Evolutionary conservation across 495 filamentous ascomycete species (phyloP).

Genomic region (Penicillium pancosmium): DNA sequence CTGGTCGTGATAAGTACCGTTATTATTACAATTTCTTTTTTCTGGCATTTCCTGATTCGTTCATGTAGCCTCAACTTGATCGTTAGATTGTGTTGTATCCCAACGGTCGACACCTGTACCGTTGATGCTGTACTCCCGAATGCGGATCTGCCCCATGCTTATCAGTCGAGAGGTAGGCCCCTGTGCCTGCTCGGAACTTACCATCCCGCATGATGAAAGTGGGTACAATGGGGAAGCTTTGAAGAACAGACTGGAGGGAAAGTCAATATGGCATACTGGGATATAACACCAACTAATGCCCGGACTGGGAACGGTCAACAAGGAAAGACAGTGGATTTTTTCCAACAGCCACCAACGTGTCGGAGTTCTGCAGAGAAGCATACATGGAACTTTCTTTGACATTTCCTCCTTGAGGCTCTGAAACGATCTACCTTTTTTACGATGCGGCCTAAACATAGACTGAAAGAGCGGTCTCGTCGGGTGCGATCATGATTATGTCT

Average conservation of each 20-base stretch:
- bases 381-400: constrained; percentile 44
- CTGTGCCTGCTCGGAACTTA: constrained; percentile 15
- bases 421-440: constrained; percentile 9
- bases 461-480: constrained; percentile 20
- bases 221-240: constrained; percentile 22
- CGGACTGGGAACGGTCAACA: constrained; percentile 3
- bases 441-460: not conserved
- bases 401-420: not conserved
- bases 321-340: constrained; percentile 11
- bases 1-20: not conserved
- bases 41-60: not conserved
- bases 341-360: constrained; percentile 28
- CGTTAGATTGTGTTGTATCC: constrained; percentile 10
- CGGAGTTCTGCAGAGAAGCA: constrained; percentile 41
- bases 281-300: constrained; percentile 5
- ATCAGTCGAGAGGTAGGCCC: not conserved
- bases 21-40: not conserved
- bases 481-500: constrained; percentile 5
- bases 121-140: constrained; percentile 16
- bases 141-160: not conserved
- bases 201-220: constrained; percentile 13
- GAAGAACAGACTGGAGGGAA: constrained; percentile 16
- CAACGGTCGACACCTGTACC: constrained; percentile 8
- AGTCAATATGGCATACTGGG: constrained; percentile 18
- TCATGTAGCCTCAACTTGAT: constrained; percentile 6